Evolutionary conservation across 192 early-diverging fungal species (phyloP).

Genomic region (Helicostylum pulchrum): DNA sequence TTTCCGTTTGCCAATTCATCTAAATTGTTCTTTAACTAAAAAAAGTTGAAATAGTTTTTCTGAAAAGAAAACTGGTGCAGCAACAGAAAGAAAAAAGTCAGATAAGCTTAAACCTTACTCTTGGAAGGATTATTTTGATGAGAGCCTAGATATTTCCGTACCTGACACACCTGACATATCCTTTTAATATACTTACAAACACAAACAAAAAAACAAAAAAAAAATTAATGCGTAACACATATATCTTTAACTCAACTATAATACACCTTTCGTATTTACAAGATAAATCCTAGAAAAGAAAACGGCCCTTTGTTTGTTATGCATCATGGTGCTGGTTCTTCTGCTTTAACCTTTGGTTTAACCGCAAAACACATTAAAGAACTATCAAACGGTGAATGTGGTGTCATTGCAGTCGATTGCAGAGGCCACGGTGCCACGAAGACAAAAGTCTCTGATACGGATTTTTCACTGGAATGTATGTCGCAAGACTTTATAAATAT

Average conservation of each 20-base stretch:
- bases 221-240: background rate
- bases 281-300: slow-evolving; percentile 28
- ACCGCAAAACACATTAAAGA: slow-evolving; percentile 47
- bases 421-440: slow-evolving; percentile 69
- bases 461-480: slow-evolving; percentile 55
- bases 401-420: slow-evolving; percentile 63
- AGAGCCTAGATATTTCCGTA: slow-evolving; percentile 31
- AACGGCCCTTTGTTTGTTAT: slow-evolving; percentile 67
- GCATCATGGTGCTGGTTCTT: slow-evolving; percentile 80
- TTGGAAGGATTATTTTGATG: slow-evolving; percentile 59
- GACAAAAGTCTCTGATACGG: slow-evolving; percentile 39
- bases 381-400: slow-evolving; percentile 34
- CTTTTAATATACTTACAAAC: slow-evolving; percentile 26
- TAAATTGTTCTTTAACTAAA: too few relatives aligned
- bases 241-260: slow-evolving; percentile 7
- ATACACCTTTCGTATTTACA: slow-evolving; percentile 46
- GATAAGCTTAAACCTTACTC: slow-evolving; percentile 29
- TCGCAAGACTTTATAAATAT: slow-evolving; percentile 57
- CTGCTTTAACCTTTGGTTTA: slow-evolving; percentile 66
- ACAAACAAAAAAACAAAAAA: background rate
- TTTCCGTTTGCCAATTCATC: too few relatives aligned
- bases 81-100: slow-evolving; percentile 2
- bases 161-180: slow-evolving; percentile 29
- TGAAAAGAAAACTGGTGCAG: background rate
- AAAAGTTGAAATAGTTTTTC: too few relatives aligned